Evolutionary conservation across 2,329 filamentous ascomycete species (phyloP), one percentile per base, ranked within the genome.

Genomic region (Cercospora beticola): DNA sequence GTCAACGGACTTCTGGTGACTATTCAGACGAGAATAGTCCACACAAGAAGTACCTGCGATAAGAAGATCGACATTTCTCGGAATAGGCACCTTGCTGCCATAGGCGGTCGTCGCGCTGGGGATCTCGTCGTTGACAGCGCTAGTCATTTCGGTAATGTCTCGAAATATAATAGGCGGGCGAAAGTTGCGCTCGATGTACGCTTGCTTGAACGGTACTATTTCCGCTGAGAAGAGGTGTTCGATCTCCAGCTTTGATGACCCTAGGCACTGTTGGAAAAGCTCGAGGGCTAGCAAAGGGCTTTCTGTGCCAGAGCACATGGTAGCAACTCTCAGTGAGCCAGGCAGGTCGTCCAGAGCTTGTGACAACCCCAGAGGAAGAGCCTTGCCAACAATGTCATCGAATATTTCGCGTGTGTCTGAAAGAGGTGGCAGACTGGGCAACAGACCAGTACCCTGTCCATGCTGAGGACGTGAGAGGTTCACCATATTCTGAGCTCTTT

Each of bases 231-330:
- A 84, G 0, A 79, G 70, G 64, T 84, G 82, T 10, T 79, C 73
- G 2, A 83, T 61, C 0, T 70, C 18, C 9, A 79, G 56, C 1
- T 60, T 65, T 7, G 62, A 28, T 6, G 57, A 62, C 14, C 63
- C 59, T 18, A 80, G 76, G 5, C 82, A 76, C 23, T 79, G 78
- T 75, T 76, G 61, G 57, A 92, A 79, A 76, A 89, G 81, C 14
- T 87, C 80, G 14, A 93, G 76, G 0, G 89, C 89, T 1, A 93
- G 82, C 1, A 94, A 79, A 0, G 92, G 92, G 4, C 88, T 88
- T 72, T 94, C 92, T 0, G 92, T 94, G 0, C 92, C 92, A 1
- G 91, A 93, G 76, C 91, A 94, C 82, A 93, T 87, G 0, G 92
- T 94, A 0, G 85, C 90, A 28, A 93, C 81, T 8, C 84, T 79